Conservation (phyloP, 768 basidiomycete genomes). For the Tephrocybe sp. region DNA sequence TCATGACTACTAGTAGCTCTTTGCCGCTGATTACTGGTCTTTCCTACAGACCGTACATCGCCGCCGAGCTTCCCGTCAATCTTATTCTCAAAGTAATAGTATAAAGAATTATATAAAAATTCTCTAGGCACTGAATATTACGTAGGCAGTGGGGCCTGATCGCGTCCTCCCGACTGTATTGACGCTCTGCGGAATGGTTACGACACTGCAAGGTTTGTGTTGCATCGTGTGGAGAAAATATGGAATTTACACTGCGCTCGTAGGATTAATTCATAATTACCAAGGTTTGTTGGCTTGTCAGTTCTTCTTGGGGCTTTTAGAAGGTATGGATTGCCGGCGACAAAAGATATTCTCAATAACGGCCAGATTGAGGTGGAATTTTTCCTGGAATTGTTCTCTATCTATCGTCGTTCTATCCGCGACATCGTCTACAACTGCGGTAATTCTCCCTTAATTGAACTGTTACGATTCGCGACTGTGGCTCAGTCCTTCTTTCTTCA, state of each 20-base stretch:
- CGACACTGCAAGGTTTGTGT: constrained; percentile 32
- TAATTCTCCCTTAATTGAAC: not conserved
- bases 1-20: too few relatives aligned
- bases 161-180: constrained; percentile 43
- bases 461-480: too few relatives aligned
- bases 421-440: constrained; percentile 9
- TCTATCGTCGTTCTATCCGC: constrained; percentile 35
- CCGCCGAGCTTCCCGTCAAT: constrained; percentile 38
- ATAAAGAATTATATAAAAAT: not conserved
- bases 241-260: too few relatives aligned
- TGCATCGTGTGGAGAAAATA: too few relatives aligned
- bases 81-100: constrained; percentile 37
- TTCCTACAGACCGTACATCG: constrained; percentile 29
- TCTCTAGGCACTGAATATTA: not conserved
- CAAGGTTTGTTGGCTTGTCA: constrained; percentile 47
- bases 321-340: too few relatives aligned
- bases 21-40: too few relatives aligned
- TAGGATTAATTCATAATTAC: constrained; percentile 41
- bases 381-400: too few relatives aligned
- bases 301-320: constrained; percentile 45
- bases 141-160: constrained; percentile 39
- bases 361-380: constrained; percentile 32
- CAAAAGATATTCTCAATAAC: constrained; percentile 20
- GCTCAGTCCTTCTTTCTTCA: too few relatives aligned
- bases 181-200: constrained; percentile 45